phyloP scores from a whole-genome alignment of 2,329 filamentous ascomycete species.

The Purpureocillium lavendulum region DNA sequence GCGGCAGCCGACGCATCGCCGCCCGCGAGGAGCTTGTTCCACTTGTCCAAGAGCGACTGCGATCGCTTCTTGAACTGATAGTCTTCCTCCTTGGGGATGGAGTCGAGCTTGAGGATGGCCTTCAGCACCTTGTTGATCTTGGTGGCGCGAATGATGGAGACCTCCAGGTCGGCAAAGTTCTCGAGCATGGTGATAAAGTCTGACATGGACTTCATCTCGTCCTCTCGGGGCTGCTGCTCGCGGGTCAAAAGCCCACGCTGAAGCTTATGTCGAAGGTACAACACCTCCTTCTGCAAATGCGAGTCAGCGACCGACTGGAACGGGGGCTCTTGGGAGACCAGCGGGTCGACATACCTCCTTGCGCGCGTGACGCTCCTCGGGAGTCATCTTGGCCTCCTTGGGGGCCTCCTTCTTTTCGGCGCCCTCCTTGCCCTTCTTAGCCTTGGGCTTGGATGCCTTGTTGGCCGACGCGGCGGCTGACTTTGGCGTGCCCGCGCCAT shows the following conservation, averaged over 20 bases:
- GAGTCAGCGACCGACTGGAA: conserved; percentile 20
- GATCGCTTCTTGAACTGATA: conserved; percentile 84
- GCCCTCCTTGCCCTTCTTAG: conserved; percentile 46
- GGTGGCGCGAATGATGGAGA: conserved; percentile 77
- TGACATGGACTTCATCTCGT: conserved; percentile 73
- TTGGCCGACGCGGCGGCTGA: conserved; percentile 44
- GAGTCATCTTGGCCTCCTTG: conserved; percentile 49
- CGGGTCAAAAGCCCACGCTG: conserved; percentile 88
- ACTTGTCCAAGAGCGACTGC: conserved; percentile 70
- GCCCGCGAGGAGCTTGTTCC: conserved; percentile 79
- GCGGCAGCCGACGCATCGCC: conserved; percentile 37
- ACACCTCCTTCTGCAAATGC: conserved; percentile 57
- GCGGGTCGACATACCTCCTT: conserved; percentile 42
- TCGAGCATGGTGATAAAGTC: conserved; percentile 77
- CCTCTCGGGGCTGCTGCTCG: conserved; percentile 76
- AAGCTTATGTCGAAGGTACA: conserved; percentile 88
- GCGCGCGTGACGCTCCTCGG: conserved; percentile 48
- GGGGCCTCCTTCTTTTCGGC: conserved; percentile 48
- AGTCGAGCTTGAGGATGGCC: conserved; percentile 79
- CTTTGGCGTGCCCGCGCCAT: conserved; percentile 51
- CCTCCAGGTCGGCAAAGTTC: conserved; percentile 69
- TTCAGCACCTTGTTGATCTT: conserved; percentile 99
- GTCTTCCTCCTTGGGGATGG: conserved; percentile 81
- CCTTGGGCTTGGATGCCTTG: conserved; percentile 46
- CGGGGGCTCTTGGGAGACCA: background rate